phyloP scores from a whole-genome alignment of 106 monocot genomes.

The Agapanthus africanus region DNA sequence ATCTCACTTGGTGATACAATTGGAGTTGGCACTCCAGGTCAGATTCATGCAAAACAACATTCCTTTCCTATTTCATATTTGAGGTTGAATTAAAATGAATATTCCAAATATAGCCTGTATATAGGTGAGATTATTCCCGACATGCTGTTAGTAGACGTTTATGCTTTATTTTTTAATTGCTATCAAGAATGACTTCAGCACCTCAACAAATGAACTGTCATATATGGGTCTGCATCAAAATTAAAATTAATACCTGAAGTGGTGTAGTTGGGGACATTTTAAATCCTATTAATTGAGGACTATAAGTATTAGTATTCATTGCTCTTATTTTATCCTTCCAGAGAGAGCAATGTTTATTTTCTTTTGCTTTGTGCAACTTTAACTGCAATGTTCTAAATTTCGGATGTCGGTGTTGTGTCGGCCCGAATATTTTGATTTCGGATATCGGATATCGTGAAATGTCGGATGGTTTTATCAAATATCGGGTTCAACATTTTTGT shows the following conservation, averaged over 20 bases:
- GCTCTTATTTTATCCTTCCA: too few relatives aligned
- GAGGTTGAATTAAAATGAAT: background rate
- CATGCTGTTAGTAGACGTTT: background rate
- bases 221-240: background rate
- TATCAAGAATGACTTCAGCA: background rate
- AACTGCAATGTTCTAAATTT: too few relatives aligned
- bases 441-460: too few relatives aligned
- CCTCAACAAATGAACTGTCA: background rate
- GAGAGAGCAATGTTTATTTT: too few relatives aligned
- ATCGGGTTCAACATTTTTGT: too few relatives aligned
- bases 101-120: background rate
- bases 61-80: background rate
- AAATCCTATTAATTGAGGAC: background rate
- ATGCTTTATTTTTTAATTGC: too few relatives aligned
- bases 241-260: background rate
- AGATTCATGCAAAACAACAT: background rate
- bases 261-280: background rate
- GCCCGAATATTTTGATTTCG: too few relatives aligned
- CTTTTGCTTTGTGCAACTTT: too few relatives aligned
- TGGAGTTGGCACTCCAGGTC: slow-evolving; percentile 95
- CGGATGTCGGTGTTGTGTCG: too few relatives aligned
- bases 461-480: too few relatives aligned
- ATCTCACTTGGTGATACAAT: slow-evolving; percentile 98
- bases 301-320: too few relatives aligned
- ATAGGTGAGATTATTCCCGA: background rate